phyloP scores from a whole-genome alignment of 2,329 filamentous ascomycete genomes.

The Daldinia sp. region DNA sequence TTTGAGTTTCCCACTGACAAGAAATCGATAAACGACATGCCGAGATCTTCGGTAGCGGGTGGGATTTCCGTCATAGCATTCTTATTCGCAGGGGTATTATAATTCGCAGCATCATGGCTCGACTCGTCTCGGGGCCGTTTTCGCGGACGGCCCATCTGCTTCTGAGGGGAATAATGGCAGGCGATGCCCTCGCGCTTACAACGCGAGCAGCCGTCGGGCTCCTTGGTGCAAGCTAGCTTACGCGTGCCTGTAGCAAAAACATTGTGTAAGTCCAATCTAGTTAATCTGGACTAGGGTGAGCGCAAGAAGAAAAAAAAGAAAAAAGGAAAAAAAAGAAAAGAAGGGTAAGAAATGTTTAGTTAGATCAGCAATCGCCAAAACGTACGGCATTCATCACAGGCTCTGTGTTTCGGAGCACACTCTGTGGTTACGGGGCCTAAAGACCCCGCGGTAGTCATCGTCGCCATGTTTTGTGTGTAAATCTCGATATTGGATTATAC shows the following conservation, averaged over 20 bases:
- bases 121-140: slow-evolving; percentile 57
- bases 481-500: slow-evolving; percentile 3
- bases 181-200: slow-evolving; percentile 64
- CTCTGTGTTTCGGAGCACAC: slow-evolving; percentile 60
- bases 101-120: slow-evolving; percentile 19
- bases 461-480: slow-evolving; percentile 7
- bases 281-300: slow-evolving; percentile 27
- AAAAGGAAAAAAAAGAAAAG: too few species aligned
- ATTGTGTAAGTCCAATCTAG: slow-evolving; percentile 26
- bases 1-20: slow-evolving; percentile 34
- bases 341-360: too few species aligned
- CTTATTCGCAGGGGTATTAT: slow-evolving; percentile 32
- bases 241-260: slow-evolving; percentile 60
- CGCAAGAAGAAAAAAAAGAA: too few species aligned
- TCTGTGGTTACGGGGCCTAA: slow-evolving; percentile 14
- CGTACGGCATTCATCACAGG: slow-evolving; percentile 74
- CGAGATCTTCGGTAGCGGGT: slow-evolving; percentile 41
- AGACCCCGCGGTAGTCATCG: slow-evolving; percentile 21
- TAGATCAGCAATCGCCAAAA: slow-evolving; percentile 29
- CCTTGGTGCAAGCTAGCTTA: slow-evolving; percentile 72
- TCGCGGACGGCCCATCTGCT: slow-evolving; percentile 71
- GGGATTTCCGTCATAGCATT: slow-evolving; percentile 41
- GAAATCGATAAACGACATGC: slow-evolving; percentile 43
- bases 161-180: slow-evolving; percentile 71
- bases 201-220: slow-evolving; percentile 65